A percentile compares a stretch with the other conserved stretches of the same genome.
Conservation (phyloP, 140 eudicot genomes). For the Senecio squalidus region DNA sequence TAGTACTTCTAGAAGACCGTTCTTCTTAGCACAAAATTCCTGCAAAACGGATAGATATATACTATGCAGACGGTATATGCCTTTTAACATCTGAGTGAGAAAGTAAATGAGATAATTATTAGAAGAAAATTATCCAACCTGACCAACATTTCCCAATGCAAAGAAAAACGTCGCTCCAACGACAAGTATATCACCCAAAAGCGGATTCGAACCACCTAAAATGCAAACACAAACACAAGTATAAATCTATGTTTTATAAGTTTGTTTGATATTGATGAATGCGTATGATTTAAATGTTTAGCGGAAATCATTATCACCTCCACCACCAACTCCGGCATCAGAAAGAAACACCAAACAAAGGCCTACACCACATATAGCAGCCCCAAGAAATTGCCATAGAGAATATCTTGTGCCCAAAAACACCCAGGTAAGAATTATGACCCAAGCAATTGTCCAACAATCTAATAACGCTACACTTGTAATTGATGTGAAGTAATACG, state of each 20-base stretch:
- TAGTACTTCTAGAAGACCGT: constrained; percentile 57
- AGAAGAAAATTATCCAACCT: constrained; percentile 42
- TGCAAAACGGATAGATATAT: constrained; percentile 17
- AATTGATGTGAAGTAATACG: constrained; percentile 73
- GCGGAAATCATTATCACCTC: constrained; percentile 46
- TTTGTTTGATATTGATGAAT: not conserved
- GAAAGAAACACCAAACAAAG: constrained; percentile 67
- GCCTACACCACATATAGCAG: constrained; percentile 61
- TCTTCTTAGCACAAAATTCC: constrained; percentile 81
- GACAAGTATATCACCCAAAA: constrained; percentile 78
- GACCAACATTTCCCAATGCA: constrained; percentile 80
- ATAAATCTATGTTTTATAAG: not conserved
- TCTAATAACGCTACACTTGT: constrained; percentile 80
- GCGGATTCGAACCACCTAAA: constrained; percentile 87
- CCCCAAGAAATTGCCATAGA: constrained; percentile 60
- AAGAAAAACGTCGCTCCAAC: constrained; percentile 52
- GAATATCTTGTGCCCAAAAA: constrained; percentile 66
- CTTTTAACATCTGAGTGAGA: not conserved
- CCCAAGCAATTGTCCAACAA: constrained; percentile 81
- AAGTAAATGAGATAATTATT: not conserved
- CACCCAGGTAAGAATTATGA: constrained; percentile 64
- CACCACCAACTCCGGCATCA: constrained; percentile 70
- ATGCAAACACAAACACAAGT: not conserved
- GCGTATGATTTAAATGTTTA: not conserved
- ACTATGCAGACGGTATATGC: not conserved